phyloP scores from a whole-genome alignment of 306 rosid genomes.

The Castanopsis chinensis region DNA sequence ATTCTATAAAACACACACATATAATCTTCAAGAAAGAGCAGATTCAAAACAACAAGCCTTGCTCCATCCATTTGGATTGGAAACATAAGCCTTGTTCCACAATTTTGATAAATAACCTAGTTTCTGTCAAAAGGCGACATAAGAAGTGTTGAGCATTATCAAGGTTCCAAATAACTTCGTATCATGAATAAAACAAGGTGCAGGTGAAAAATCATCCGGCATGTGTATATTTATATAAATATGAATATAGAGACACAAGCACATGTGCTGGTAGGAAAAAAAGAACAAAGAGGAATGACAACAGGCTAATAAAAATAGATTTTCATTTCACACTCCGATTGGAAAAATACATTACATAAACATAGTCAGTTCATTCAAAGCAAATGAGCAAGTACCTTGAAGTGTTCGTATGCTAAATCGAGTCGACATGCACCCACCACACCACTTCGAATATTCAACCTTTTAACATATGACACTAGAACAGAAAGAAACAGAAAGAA shows the following conservation, averaged over 20 bases:
- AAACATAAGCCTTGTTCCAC: not conserved
- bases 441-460: constrained; percentile 93
- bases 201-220: no score
- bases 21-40: not conserved
- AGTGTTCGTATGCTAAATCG: constrained; percentile 90
- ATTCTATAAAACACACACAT: not conserved
- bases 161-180: no score
- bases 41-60: not conserved
- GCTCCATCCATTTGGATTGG: not conserved
- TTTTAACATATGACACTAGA: constrained; percentile 85
- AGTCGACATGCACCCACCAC: constrained; percentile 99
- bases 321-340: not conserved
- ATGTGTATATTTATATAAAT: no score
- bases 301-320: no score
- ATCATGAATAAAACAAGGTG: no score
- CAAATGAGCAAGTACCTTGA: constrained; percentile 62
- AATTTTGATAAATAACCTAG: not conserved
- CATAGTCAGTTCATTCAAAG: constrained; percentile 4
- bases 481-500: constrained; percentile 31
- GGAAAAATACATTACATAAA: not conserved
- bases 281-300: no score
- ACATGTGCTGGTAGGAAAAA: not conserved
- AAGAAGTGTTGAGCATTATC: no score
- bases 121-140: not conserved
- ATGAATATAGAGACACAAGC: no score